Base-by-base conservation (phyloP, 106 monocot species). In the Acorus gramineus region DNA sequence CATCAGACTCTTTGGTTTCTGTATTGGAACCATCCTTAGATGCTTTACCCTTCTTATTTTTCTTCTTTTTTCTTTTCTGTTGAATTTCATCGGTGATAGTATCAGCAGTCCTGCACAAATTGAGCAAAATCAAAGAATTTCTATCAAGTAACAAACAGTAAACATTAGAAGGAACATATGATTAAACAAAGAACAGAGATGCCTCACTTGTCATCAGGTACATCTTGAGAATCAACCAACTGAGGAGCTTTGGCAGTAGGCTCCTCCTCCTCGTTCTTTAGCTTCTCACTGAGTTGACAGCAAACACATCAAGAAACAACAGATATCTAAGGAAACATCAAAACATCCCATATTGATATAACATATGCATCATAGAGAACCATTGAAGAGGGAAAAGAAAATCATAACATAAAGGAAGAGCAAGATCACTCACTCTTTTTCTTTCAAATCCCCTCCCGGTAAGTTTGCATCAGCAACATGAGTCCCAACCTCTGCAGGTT, bases 51-150 rank as follows among this genome's bases (percentile, higher is more conserved):
- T 66, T 75, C 11, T 44, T 79, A 53, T 75, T 85, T 53, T 73
- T 81, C 59, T 77, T 80, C 46, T 80, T 80, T 56, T 79, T 81
- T 56, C 68, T 70, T 14, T 13, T 14, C 56, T 69, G 55, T 56
- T 71, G 59, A 1, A 49, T 11, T 60, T 7, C 13, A 56, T 63
- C 56, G 14, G 61, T 64, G 62, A 51, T 4, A 62, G 50, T 47
- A n/a, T 71, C 51, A 53, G 72, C 47, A 65, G 6, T 52, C 62
- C 82, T 82, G 52, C 12, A 50, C 8, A 72, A 3, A 55, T 46
- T 2, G 12, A 4, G 9, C 0, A 61, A 11, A 52, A 14, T 52
- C 6, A 70, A 0, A 49, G 28, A 28, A 28, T 28, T 28, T 28
- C 28, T 28, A 28, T 28, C 28, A 28, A 28, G 28, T 28, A 28